phyloP scores from a whole-genome alignment of 2,329 filamentous ascomycete species.

The Neonectria ditissima region DNA sequence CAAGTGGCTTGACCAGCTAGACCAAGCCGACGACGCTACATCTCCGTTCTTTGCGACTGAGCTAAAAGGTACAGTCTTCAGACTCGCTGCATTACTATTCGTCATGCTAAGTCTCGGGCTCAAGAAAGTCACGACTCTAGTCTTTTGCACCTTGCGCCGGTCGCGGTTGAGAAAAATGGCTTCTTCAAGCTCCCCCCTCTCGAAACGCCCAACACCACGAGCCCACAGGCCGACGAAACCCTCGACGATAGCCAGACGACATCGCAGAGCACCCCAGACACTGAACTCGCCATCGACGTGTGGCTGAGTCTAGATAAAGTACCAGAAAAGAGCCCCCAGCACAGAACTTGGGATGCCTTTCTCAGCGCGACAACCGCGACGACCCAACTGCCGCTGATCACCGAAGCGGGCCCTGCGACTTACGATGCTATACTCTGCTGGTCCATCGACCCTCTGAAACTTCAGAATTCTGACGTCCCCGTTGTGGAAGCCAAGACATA shows the following conservation, averaged over 20 bases:
- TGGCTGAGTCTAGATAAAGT: slow-evolving; percentile 60
- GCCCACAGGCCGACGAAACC: slow-evolving; percentile 22
- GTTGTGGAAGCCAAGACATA: slow-evolving; percentile 64
- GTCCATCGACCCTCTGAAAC: slow-evolving; percentile 53
- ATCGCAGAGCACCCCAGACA: slow-evolving; percentile 19
- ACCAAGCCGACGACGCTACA: slow-evolving; percentile 28
- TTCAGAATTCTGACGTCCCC: slow-evolving; percentile 53
- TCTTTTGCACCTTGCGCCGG: slow-evolving; percentile 35
- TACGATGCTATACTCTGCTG: slow-evolving; percentile 73
- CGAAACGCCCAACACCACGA: slow-evolving; percentile 11
- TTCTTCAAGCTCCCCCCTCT: slow-evolving; percentile 47
- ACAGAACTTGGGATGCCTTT: slow-evolving; percentile 79
- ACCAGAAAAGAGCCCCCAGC: slow-evolving; percentile 52
- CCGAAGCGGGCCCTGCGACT: slow-evolving; percentile 73
- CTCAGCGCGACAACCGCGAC: slow-evolving; percentile 50
- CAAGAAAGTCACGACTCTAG: slow-evolving; percentile 29
- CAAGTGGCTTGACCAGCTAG: slow-evolving; percentile 56
- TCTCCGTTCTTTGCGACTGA: slow-evolving; percentile 59
- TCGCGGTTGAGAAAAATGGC: slow-evolving; percentile 43
- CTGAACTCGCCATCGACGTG: slow-evolving; percentile 43
- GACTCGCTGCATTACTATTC: background rate
- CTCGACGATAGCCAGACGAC: slow-evolving; percentile 17
- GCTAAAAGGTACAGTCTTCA: slow-evolving; percentile 46
- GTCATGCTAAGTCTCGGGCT: slow-evolving; percentile 7
- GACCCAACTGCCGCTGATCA: slow-evolving; percentile 67